These are phyloP conservation scores for Aspergillus kassunensis DNA, from an alignment of 495 filamentous ascomycete genomes.

Conservation along the genomic window DNA sequence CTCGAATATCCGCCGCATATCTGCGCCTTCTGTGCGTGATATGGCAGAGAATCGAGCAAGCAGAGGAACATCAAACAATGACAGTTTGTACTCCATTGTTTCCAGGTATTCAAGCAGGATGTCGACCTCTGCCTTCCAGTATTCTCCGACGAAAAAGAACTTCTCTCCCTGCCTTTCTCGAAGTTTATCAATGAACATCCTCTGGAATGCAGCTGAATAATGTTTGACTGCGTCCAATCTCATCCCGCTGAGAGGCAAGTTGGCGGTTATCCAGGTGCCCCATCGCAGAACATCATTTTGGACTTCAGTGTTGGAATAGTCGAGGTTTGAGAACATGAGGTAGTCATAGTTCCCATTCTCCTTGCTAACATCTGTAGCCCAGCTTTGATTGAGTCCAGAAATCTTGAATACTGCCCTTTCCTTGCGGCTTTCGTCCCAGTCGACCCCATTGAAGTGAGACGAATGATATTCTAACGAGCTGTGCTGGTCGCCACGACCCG, in stretches of 20 bases:
- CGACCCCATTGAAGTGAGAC: conserved; percentile 68
- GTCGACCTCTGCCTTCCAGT: conserved; percentile 59
- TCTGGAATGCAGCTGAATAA: conserved; percentile 61
- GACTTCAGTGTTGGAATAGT: conserved; percentile 64
- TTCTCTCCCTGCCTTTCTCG: conserved; percentile 44
- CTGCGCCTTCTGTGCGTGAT: conserved; percentile 46
- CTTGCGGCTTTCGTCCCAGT: conserved; percentile 57
- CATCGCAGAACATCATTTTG: conserved; percentile 59
- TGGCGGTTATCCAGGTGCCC: conserved; percentile 60
- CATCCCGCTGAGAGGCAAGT: conserved; percentile 60
- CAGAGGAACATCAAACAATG: conserved; percentile 65
- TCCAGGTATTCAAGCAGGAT: conserved; percentile 56
- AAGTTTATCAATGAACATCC: conserved; percentile 53
- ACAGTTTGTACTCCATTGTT: conserved; percentile 53
- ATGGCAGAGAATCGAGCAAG: conserved; percentile 59
- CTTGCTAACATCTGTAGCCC: conserved; percentile 60
- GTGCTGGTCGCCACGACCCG: conserved; percentile 55
- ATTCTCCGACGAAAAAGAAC: conserved; percentile 71
- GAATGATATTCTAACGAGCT: conserved; percentile 62
- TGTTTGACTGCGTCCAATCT: conserved; percentile 75
- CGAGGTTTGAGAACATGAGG: conserved; percentile 64
- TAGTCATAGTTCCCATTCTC: conserved; percentile 74
- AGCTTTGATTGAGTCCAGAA: conserved; percentile 57
- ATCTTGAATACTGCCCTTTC: conserved; percentile 67
- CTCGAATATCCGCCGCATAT: conserved; percentile 60